Evolutionary conservation across 164 flowering plant species (phyloP).

Genomic region (Chimonanthus praecox): DNA sequence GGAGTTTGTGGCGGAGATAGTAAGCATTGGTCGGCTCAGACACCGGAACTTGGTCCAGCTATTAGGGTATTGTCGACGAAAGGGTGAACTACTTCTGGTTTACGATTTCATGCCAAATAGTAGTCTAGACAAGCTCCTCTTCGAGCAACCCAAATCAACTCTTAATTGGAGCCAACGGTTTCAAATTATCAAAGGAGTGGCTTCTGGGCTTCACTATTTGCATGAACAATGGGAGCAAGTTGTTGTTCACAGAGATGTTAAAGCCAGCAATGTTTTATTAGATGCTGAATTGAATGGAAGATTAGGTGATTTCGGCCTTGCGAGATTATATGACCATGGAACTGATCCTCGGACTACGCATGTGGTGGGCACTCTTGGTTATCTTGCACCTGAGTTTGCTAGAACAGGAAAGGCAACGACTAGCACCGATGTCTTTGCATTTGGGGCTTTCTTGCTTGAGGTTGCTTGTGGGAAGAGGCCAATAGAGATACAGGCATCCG

Average conservation of each 20-base stretch:
- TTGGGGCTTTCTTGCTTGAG: background rate
- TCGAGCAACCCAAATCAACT: background rate
- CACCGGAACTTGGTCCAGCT: conserved; percentile 46
- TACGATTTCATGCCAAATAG: conserved; percentile 40
- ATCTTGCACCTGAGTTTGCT: background rate
- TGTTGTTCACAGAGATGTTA: conserved; percentile 35
- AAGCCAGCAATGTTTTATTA: conserved; percentile 11
- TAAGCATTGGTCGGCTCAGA: conserved; percentile 28
- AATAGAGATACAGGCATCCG: background rate
- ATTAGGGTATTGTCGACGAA: conserved; percentile 32
- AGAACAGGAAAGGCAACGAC: background rate
- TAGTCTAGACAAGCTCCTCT: conserved; percentile 38
- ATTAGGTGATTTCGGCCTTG: background rate
- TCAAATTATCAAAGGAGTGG: no score
- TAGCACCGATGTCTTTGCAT: background rate
- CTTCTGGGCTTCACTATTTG: no score
- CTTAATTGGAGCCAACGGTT: conserved; percentile 24
- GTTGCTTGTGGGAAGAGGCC: background rate
- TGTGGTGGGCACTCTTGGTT: background rate
- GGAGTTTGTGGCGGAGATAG: conserved; percentile 33
- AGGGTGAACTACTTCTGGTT: no score
- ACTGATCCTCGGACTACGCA: background rate
- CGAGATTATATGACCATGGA: background rate
- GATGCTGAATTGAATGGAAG: background rate
- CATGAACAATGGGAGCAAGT: conserved; percentile 10